These are phyloP conservation scores for Fraxinus anomala DNA, from an alignment of 257 asterid species.

Conservation along the genomic window DNA sequence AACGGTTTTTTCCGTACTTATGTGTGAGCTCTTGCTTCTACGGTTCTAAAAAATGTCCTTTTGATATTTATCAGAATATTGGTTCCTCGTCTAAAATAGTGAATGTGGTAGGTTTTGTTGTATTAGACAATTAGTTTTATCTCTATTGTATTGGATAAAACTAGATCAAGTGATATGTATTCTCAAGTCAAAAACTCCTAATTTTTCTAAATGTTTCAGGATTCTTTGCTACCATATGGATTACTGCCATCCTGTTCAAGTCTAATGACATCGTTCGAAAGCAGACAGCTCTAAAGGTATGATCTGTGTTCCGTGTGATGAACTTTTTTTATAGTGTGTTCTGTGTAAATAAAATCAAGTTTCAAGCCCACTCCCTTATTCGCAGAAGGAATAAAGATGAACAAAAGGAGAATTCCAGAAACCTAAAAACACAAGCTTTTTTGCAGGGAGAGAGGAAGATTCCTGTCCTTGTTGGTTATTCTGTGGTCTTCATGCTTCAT, in stretches of 20 bases:
- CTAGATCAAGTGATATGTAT: background rate
- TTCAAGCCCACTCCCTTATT: conserved; percentile 12
- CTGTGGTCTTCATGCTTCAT: conserved; percentile 59
- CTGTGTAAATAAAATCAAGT: conserved; percentile 14
- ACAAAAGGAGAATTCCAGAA: conserved; percentile 20
- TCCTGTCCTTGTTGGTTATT: conserved; percentile 61
- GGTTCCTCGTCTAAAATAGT: background rate
- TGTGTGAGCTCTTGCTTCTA: background rate
- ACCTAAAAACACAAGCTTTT: conserved; percentile 28
- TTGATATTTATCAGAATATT: background rate
- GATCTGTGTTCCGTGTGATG: conserved; percentile 26
- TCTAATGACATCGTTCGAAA: conserved; percentile 84
- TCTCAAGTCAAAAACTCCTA: background rate
- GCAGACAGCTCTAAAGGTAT: conserved; percentile 94
- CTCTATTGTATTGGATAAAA: background rate
- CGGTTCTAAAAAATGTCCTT: background rate
- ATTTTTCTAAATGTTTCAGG: conserved; percentile 46
- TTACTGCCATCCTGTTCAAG: conserved; percentile 76
- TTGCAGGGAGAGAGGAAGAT: conserved; percentile 87
- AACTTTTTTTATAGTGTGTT: conserved; percentile 22
- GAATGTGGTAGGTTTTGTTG: background rate
- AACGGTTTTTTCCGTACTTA: background rate
- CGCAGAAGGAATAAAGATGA: background rate
- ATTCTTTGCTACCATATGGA: conserved; percentile 73
- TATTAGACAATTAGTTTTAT: background rate